Percentiles rank a stretch among this genome's conserved stretches.
phyloP scores from a whole-genome alignment of 73 alveolate species.

The Paramecium sexaurelia region DNA sequence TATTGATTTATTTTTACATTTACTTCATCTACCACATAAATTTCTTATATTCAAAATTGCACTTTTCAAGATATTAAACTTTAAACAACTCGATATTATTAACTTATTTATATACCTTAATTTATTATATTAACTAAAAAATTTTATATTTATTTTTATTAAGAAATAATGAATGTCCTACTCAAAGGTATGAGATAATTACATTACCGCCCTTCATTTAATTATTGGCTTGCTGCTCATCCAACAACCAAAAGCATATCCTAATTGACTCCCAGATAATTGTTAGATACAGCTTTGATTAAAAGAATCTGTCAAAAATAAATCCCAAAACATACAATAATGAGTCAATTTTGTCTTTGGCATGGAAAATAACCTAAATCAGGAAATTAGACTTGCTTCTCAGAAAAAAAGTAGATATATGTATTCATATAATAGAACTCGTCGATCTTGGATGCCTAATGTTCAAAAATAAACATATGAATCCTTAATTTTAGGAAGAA shows the following conservation, averaged over 20 bases:
- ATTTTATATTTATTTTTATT: background rate
- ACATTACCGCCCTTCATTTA: background rate
- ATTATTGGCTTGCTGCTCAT: background rate
- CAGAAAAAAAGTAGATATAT: slow-evolving; percentile 59
- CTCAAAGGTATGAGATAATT: background rate
- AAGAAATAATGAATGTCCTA: background rate
- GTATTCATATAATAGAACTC: slow-evolving; percentile 18
- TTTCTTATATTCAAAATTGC: too few relatives aligned
- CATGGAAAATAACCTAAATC: slow-evolving; percentile 69
- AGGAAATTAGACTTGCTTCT: slow-evolving; percentile 65
- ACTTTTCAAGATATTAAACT: too few relatives aligned
- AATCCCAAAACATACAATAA: slow-evolving; percentile 61
- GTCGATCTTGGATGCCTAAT: slow-evolving; percentile 66
- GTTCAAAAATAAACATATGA: slow-evolving; percentile 44
- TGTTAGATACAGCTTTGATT: slow-evolving; percentile 16
- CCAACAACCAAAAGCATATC: slow-evolving; percentile 24
- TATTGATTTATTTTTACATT: too few relatives aligned
- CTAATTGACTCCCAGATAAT: background rate
- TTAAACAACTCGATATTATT: too few relatives aligned
- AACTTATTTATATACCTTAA: too few relatives aligned
- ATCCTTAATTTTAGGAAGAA: slow-evolving; percentile 40
- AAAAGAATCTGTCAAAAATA: slow-evolving; percentile 11
- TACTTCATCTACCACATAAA: too few relatives aligned
- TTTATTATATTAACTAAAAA: too few relatives aligned
- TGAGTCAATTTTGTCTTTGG: slow-evolving; percentile 59